Percentiles rank a stretch among this genome's conserved stretches.
Evolutionary conservation across 306 rosid species (phyloP).

Genomic region (Oxytropis ochrocephala): DNA sequence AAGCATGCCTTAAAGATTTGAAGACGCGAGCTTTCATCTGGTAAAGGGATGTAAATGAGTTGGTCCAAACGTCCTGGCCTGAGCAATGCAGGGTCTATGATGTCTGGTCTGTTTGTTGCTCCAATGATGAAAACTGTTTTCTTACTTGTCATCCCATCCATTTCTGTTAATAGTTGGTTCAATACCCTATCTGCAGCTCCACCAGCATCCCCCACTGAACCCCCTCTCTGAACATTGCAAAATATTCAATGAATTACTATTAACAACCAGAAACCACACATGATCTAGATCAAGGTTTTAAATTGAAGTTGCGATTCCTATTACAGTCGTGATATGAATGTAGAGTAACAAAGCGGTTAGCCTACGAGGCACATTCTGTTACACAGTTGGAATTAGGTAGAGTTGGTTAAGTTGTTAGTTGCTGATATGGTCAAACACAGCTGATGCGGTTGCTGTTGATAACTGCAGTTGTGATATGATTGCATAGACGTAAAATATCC

Average conservation of each 20-base stretch:
- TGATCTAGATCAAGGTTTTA: too few species aligned
- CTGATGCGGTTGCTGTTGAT: too few species aligned
- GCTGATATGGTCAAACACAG: too few species aligned
- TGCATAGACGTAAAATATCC: too few species aligned
- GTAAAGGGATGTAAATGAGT: conserved; percentile 59
- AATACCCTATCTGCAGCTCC: conserved; percentile 72
- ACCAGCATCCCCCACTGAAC: conserved; percentile 58
- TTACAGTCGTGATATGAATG: too few species aligned
- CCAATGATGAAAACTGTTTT: conserved; percentile 68
- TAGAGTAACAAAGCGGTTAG: too few species aligned
- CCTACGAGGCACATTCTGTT: too few species aligned
- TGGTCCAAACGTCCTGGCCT: conserved; percentile 72
- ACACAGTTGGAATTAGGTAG: too few species aligned
- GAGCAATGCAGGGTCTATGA: conserved; percentile 64
- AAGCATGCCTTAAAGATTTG: conserved; percentile 70
- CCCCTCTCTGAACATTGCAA: conserved; percentile 42
- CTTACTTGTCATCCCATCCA: conserved; percentile 73
- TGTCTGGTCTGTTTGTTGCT: conserved; percentile 71
- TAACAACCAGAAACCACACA: not conserved
- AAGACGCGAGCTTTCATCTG: conserved; percentile 55
- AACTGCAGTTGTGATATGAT: too few species aligned
- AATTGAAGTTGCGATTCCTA: too few species aligned
- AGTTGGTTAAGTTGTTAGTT: too few species aligned
- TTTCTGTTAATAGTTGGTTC: conserved; percentile 70
- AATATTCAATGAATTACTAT: not conserved